A percentile compares a stretch with the other conserved stretches of the same genome.
phyloP scores from a whole-genome alignment of 306 rosid species.

The peach (Prunus persica) region DNA sequence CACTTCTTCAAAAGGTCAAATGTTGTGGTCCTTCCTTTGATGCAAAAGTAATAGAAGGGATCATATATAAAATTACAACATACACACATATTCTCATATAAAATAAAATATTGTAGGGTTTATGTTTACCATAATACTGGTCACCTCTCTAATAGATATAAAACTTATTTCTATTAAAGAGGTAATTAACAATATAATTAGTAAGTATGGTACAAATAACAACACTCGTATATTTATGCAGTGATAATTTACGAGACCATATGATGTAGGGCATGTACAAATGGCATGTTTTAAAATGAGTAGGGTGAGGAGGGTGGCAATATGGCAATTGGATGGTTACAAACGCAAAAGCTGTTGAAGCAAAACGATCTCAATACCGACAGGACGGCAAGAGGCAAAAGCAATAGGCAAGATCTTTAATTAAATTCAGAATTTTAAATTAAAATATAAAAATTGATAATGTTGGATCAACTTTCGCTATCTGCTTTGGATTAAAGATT shows the following conservation, averaged over 20 bases:
- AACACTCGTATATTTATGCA: too few relatives aligned
- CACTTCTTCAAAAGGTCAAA: too few relatives aligned
- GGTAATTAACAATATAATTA: too few relatives aligned
- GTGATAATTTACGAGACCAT: too few relatives aligned
- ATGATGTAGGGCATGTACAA: neutral
- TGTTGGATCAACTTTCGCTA: neutral
- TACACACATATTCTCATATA: too few relatives aligned
- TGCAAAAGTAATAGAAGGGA: too few relatives aligned
- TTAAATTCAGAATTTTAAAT: neutral
- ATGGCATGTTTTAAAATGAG: neutral
- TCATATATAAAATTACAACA: too few relatives aligned
- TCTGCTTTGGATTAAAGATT: neutral
- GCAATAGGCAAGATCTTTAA: neutral
- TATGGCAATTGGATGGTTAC: neutral
- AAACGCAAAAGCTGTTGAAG: neutral
- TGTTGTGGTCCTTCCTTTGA: too few relatives aligned
- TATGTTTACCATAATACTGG: too few relatives aligned
- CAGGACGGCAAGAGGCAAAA: neutral
- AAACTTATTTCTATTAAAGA: rapidly evolving
- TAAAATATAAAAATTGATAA: neutral
- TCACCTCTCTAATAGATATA: rapidly evolving
- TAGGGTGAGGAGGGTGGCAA: neutral
- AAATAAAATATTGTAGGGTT: too few relatives aligned
- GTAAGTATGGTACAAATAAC: too few relatives aligned
- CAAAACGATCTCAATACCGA: neutral